Conservation (phyloP, 768 basidiomycete species). For the Lentinula detonsa region DNA sequence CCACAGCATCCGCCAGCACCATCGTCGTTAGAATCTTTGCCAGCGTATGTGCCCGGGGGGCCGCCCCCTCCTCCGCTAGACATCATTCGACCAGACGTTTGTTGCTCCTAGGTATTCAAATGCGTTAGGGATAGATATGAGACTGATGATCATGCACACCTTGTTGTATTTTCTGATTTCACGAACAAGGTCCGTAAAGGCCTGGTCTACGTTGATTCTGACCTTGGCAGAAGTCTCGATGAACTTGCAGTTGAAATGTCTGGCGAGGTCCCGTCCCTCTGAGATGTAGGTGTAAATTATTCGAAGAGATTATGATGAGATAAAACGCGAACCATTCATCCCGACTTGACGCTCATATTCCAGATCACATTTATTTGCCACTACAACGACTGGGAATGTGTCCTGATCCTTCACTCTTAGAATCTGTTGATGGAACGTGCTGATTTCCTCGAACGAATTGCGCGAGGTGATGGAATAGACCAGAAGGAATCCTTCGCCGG, state of each 20-base stretch:
- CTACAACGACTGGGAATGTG: slow-evolving; percentile 90
- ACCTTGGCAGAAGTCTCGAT: slow-evolving; percentile 97
- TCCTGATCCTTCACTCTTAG: slow-evolving; percentile 96
- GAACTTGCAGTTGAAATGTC: slow-evolving; percentile 90
- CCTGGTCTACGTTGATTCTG: slow-evolving; percentile 94
- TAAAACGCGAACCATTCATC: slow-evolving; percentile 64
- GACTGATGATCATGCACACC: slow-evolving; percentile 32
- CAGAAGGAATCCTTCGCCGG: slow-evolving; percentile 95
- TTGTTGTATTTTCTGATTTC: slow-evolving; percentile 94
- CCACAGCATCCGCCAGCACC: slow-evolving; percentile 58
- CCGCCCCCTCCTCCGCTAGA: slow-evolving; percentile 37
- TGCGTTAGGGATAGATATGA: not conserved
- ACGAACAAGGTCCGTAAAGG: slow-evolving; percentile 88
- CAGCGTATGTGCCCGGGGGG: slow-evolving; percentile 42
- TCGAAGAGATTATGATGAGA: not conserved
- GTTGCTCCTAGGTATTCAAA: slow-evolving; percentile 52
- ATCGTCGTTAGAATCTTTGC: slow-evolving; percentile 45
- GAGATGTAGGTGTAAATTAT: not conserved
- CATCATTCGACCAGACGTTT: slow-evolving; percentile 63
- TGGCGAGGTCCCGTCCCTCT: slow-evolving; percentile 98
- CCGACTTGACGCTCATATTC: slow-evolving; percentile 96
- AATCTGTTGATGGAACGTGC: slow-evolving; percentile 93
- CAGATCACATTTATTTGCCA: slow-evolving; percentile 97
- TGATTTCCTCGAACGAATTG: slow-evolving; percentile 96
- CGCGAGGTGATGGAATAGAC: slow-evolving; percentile 99